A percentile compares a stretch with the other conserved stretches of the same genome.
These are phyloP conservation scores for Aspergillus sp. DNA, from an alignment of 2,329 filamentous ascomycete species.

Conservation along the genomic window DNA sequence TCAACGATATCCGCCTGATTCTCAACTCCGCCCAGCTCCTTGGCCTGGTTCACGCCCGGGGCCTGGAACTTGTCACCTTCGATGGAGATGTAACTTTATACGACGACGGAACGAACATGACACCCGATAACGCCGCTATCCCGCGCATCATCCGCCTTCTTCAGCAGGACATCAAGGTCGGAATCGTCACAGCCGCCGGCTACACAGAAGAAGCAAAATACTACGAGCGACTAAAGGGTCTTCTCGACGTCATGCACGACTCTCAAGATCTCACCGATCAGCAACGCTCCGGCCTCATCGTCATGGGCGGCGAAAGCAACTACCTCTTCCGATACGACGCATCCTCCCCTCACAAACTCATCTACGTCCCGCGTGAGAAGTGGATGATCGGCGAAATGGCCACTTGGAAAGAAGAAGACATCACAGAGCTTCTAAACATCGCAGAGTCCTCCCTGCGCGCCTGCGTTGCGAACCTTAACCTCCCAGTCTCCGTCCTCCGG, in stretches of 20 bases:
- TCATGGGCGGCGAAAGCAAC: constrained; percentile 95
- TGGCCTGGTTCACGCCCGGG: constrained; percentile 73
- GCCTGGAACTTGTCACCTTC: constrained; percentile 85
- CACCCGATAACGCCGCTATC: constrained; percentile 75
- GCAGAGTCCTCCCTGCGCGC: constrained; percentile 82
- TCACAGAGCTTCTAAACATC: constrained; percentile 78
- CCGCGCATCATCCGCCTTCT: constrained; percentile 68
- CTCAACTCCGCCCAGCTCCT: constrained; percentile 94
- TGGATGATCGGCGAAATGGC: constrained; percentile 62
- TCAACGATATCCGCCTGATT: constrained; percentile 92
- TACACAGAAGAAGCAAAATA: constrained; percentile 88
- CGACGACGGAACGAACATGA: constrained; percentile 79
- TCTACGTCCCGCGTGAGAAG: constrained; percentile 58
- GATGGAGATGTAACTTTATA: constrained; percentile 98
- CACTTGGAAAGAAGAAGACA: constrained; percentile 61
- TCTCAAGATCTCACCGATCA: constrained; percentile 59
- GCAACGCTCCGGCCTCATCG: constrained; percentile 76
- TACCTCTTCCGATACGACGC: constrained; percentile 83
- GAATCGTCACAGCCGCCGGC: constrained; percentile 94
- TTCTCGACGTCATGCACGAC: constrained; percentile 74
- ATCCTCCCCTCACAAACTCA: constrained; percentile 64
- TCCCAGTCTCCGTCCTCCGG: constrained; percentile 77
- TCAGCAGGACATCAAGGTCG: constrained; percentile 75
- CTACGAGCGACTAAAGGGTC: constrained; percentile 80
- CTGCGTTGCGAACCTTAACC: constrained; percentile 74